Evolutionary conservation across 164 flowering plant species (phyloP), one percentile per base, ranked within the genome.

Genomic region (Tinospora cordifolia): DNA sequence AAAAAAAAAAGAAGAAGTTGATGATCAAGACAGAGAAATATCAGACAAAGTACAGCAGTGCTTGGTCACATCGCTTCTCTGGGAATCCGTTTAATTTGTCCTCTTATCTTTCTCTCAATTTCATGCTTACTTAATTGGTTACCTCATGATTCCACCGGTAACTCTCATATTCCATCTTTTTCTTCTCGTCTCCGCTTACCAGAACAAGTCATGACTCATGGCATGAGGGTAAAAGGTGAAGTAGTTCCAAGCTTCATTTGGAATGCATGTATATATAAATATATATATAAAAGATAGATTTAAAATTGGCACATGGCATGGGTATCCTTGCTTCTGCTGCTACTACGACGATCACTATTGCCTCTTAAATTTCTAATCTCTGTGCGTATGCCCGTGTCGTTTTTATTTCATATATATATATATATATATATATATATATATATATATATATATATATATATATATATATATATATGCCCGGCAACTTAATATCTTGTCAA

Each of bases 21-120:
- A 19, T 12, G 65, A 27, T 7, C 0, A 2, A 58, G 62, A 58
- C 21, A 51, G 60, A 54, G 22, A 17, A 9, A 54, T 54, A 54
- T 24, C 40, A 62, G 65, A 62, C 65, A 62, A 62, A 8, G 65
- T 62, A 62, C 40, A 62, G 39, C 65, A 62, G 65, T 39, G 65
- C 38, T 27, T 26, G 24, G 60, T 54, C 60, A 54, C 60, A 21
- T 54, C 21, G 24, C 2, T 54, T 6, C 24, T n/a, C 2, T 14
- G 65, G 65, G 39, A 30, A 26, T 62, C n/a, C 3, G 39, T 39
- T 30, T 62, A 54, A 21, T 54, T 54, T 62, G 65, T 62, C 39
- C 30, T 62, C 39, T 44, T 44, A 44, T 44, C 14, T 11, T 44
- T 44, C 47, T 44, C 47, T 44, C 47, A 11, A 14, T 44, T 44